phyloP scores from a whole-genome alignment of 768 basidiomycete genomes.

The Amanita inopinata region DNA sequence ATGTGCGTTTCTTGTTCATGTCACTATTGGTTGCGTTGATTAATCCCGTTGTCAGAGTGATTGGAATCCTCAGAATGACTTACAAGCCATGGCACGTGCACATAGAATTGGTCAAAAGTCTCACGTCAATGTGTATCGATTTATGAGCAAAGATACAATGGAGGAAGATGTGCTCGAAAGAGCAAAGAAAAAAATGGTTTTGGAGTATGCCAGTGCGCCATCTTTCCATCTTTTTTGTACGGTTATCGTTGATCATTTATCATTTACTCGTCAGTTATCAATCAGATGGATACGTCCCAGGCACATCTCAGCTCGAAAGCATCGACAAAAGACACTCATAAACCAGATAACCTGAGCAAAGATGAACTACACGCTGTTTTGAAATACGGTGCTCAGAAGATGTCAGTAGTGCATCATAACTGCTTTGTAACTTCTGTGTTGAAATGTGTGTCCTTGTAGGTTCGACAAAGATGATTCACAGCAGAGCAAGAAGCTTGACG shows the following conservation, averaged over 20 bases:
- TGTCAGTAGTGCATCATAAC: constrained; percentile 39
- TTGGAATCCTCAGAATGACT: constrained; percentile 97
- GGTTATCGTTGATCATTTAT: constrained; percentile 6
- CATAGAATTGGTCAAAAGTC: constrained; percentile 99
- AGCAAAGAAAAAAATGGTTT: constrained; percentile 98
- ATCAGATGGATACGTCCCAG: constrained; percentile 99
- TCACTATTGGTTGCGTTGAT: too few relatives aligned
- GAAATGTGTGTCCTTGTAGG: constrained; percentile 31
- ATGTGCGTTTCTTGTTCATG: too few relatives aligned
- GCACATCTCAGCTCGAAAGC: constrained; percentile 85
- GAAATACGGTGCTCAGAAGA: constrained; percentile 98
- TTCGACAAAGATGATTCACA: constrained; percentile 95
- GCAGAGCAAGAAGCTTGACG: constrained; percentile 92
- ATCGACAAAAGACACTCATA: constrained; percentile 53
- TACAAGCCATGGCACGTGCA: constrained; percentile 98
- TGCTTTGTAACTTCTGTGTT: constrained; percentile 8
- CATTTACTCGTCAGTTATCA: constrained; percentile 63
- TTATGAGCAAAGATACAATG: constrained; percentile 99
- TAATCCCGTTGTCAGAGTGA: constrained; percentile 58
- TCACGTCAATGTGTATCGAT: constrained; percentile 96
- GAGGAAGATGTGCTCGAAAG: constrained; percentile 98
- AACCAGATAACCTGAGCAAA: constrained; percentile 82
- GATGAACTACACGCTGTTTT: constrained; percentile 96
- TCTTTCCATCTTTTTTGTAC: neutral
- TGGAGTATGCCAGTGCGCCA: constrained; percentile 92